Percentiles rank a stretch among this genome's conserved stretches.
Conservation (phyloP, 148 eudicot genomes). For the Camellia japonica region DNA sequence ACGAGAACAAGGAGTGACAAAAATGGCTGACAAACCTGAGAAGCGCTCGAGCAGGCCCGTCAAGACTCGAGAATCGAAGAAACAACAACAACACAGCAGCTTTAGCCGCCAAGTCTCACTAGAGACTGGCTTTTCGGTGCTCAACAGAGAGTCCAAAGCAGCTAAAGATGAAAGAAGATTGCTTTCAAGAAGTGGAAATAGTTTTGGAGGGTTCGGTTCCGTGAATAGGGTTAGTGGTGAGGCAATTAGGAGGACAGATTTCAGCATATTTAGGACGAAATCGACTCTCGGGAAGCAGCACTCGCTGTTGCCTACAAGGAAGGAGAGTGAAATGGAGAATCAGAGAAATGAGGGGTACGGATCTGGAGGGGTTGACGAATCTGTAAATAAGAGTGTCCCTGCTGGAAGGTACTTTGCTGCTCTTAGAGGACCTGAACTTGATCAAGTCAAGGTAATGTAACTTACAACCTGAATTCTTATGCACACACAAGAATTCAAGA, state of each 20-base stretch:
- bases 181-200: slow-evolving; percentile 73
- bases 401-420: slow-evolving; percentile 99
- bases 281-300: slow-evolving; percentile 62
- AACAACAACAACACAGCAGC: slow-evolving; percentile 29
- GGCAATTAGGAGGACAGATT: slow-evolving; percentile 50
- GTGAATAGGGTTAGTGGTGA: slow-evolving; percentile 26
- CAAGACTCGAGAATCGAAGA: slow-evolving; percentile 45
- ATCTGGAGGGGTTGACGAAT: slow-evolving; percentile 40
- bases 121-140: slow-evolving; percentile 87
- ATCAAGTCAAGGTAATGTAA: slow-evolving; percentile 82
- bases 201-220: slow-evolving; percentile 68
- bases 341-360: slow-evolving; percentile 19
- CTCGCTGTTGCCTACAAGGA: slow-evolving; percentile 51
- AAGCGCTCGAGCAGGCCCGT: slow-evolving; percentile 21
- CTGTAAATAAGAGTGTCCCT: slow-evolving; percentile 71
- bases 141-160: slow-evolving; percentile 42
- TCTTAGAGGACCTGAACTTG: slow-evolving; percentile 88
- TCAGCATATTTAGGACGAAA: slow-evolving; percentile 74
- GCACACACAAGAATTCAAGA: too few species aligned
- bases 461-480: too few species aligned
- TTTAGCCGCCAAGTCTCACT: slow-evolving; percentile 81
- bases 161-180: slow-evolving; percentile 31
- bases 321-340: slow-evolving; percentile 33
- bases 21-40: slow-evolving; percentile 20
- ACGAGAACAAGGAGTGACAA: slow-evolving; percentile 10